Evolutionary conservation across 2,329 filamentous ascomycete species (phyloP).

Genomic region (Botrytis deweyae): DNA sequence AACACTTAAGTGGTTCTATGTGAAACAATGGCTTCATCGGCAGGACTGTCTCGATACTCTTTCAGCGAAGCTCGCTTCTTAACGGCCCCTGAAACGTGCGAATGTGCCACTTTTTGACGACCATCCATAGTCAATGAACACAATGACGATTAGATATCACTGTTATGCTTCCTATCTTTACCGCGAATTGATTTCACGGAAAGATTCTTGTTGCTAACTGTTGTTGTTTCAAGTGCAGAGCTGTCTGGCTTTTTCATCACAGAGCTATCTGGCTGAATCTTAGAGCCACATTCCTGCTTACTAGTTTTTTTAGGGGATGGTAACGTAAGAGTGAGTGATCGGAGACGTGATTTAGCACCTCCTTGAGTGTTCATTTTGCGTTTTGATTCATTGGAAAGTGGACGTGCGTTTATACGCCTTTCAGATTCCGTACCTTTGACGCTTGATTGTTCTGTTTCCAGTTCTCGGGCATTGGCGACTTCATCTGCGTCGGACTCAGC

Average conservation of each 20-base stretch:
- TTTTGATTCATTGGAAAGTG: slow-evolving; percentile 2
- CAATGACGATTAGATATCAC: neutral
- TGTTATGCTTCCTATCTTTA: neutral
- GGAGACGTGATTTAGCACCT: neutral
- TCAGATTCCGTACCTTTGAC: slow-evolving; percentile 21
- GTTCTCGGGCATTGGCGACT: slow-evolving; percentile 4
- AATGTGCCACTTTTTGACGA: neutral
- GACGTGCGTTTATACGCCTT: neutral
- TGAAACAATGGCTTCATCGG: neutral
- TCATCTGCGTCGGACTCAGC: slow-evolving; percentile 24
- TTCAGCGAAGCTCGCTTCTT: slow-evolving; percentile 1
- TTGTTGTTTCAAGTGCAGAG: neutral
- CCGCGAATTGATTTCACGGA: neutral
- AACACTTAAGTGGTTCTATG: neutral
- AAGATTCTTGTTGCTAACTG: neutral
- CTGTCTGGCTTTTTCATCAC: neutral
- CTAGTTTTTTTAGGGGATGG: neutral
- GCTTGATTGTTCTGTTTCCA: slow-evolving; percentile 1
- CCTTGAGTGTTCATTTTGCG: neutral
- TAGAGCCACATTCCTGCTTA: neutral
- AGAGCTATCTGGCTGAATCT: neutral
- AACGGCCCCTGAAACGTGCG: neutral
- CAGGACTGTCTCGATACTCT: neutral
- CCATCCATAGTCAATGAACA: neutral
- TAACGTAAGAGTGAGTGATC: too few species aligned